These are phyloP conservation scores for Pleurotus sapidus DNA, from an alignment of 768 basidiomycete genomes.

Conservation along the genomic window DNA sequence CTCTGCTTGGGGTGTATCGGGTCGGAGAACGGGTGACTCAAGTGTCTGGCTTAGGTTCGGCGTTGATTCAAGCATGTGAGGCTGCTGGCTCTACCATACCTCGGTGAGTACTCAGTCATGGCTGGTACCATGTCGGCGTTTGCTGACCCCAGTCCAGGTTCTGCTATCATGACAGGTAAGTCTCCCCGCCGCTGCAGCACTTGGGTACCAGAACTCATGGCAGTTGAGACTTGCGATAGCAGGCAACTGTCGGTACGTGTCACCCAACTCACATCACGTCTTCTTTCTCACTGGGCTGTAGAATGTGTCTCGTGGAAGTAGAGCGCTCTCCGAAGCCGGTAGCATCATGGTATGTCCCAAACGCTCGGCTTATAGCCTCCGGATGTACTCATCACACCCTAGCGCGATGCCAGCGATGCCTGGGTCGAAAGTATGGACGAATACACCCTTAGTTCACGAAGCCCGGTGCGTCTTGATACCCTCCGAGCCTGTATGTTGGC, in stretches of 20 bases:
- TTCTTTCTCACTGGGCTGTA: conserved; percentile 22
- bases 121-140: conserved; percentile 4
- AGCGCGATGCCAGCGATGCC: conserved; percentile 99
- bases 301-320: conserved; percentile 99
- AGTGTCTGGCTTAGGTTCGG: conserved; percentile 56
- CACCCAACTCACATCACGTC: neutral
- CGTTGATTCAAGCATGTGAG: conserved; percentile 96
- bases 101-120: conserved; percentile 41
- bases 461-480: conserved; percentile 50
- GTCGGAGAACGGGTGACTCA: neutral
- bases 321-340: conserved; percentile 93
- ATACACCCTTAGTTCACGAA: conserved; percentile 88
- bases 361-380: neutral
- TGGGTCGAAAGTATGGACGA: conserved; percentile 89
- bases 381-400: conserved; percentile 5
- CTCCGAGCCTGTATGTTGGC: neutral
- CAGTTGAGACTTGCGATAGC: conserved; percentile 81
- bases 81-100: conserved; percentile 82
- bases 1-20: neutral
- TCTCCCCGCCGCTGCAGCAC: neutral
- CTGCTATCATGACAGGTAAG: conserved; percentile 83
- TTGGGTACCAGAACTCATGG: neutral
- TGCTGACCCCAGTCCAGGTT: conserved; percentile 44
- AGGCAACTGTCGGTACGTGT: conserved; percentile 84
- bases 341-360: conserved; percentile 71